These are phyloP conservation scores for Calonectria crousiana DNA, from an alignment of 2,329 filamentous ascomycete genomes.

Conservation along the genomic window DNA sequence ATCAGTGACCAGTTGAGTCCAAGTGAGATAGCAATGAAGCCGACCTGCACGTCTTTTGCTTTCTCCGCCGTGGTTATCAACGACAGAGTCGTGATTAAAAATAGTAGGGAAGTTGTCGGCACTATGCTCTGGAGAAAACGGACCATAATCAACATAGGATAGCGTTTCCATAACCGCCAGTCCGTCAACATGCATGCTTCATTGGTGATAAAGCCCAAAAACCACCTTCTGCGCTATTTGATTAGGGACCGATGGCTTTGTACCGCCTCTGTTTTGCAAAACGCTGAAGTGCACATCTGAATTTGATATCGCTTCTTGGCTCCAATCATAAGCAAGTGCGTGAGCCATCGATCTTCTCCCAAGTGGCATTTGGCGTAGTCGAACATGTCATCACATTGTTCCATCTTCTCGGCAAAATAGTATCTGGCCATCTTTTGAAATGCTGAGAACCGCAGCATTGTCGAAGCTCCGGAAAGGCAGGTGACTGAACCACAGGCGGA, in stretches of 20 bases:
- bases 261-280: constrained; percentile 98
- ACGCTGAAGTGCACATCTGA: constrained; percentile 96
- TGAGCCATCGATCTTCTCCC: constrained; percentile 96
- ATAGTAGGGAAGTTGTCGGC: constrained; percentile 90
- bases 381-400: constrained; percentile 95
- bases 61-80: constrained; percentile 86
- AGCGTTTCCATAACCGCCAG: constrained; percentile 89
- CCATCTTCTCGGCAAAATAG: constrained; percentile 97
- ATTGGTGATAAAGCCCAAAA: constrained; percentile 96
- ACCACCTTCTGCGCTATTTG: constrained; percentile 97
- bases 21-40: constrained; percentile 92
- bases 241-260: constrained; percentile 87
- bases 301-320: constrained; percentile 95
- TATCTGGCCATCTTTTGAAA: constrained; percentile 98
- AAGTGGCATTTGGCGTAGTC: constrained; percentile 96
- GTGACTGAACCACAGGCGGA: constrained; percentile 95
- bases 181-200: constrained; percentile 99
- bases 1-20: constrained; percentile 96
- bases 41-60: constrained; percentile 84
- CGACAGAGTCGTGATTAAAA: constrained; percentile 93
- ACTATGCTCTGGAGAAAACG: constrained; percentile 98
- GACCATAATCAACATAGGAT: constrained; percentile 86
- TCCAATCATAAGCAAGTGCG: constrained; percentile 98
- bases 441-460: constrained; percentile 94
- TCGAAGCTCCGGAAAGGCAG: constrained; percentile 93